A percentile compares a stretch with the other conserved stretches of the same genome.
These are phyloP conservation scores for Gynostemma pentaphyllum DNA, from an alignment of 306 rosid genomes.

Conservation along the genomic window DNA sequence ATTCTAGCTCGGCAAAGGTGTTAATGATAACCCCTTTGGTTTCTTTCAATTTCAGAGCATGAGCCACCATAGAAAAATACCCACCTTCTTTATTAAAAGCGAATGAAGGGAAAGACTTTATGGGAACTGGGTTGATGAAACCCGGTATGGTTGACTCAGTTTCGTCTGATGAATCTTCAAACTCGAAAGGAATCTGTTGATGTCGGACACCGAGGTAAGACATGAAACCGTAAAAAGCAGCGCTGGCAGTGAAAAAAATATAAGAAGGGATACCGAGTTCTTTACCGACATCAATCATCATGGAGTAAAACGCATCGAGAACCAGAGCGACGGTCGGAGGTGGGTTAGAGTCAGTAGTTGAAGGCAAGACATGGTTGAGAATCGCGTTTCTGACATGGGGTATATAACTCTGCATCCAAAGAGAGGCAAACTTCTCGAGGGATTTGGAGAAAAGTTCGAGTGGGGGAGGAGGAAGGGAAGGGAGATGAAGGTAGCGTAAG, in stretches of 20 bases:
- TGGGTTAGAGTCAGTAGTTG: not conserved
- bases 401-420: not conserved
- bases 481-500: conserved; percentile 27
- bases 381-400: not conserved
- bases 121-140: conserved; percentile 20
- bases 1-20: conserved; percentile 1
- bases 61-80: not conserved
- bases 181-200: not conserved
- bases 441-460: not conserved
- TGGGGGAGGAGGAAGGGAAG: conserved; percentile 13
- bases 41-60: not conserved
- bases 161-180: conserved; percentile 6
- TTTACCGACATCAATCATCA: conserved; percentile 12
- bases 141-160: conserved; percentile 11
- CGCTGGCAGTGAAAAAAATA: conserved; percentile 12
- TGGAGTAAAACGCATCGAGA: not conserved
- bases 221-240: conserved; percentile 6
- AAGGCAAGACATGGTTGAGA: not conserved
- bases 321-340: not conserved
- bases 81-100: conserved; percentile 10
- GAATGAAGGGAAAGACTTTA: conserved; percentile 8
- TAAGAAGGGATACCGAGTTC: conserved; percentile 5
- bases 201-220: conserved; percentile 1
- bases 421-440: not conserved
- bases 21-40: conserved; percentile 6